phyloP scores from a whole-genome alignment of 106 monocot genomes.

The Posidonia australis region DNA sequence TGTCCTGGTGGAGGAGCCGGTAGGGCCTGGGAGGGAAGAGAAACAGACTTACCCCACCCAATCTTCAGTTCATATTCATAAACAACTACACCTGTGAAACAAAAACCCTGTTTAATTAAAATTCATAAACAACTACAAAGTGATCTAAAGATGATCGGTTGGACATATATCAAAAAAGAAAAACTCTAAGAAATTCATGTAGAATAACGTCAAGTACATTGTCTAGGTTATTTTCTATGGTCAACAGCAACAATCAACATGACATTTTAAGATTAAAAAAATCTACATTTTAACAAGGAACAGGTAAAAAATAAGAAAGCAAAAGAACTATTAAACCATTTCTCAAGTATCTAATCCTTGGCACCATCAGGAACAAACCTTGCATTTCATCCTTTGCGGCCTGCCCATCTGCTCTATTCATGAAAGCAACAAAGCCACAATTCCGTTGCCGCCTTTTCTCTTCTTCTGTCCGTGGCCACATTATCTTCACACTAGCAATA shows the following conservation, averaged over 20 bases:
- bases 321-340: not conserved
- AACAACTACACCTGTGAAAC: conserved; percentile 66
- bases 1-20: conserved; percentile 99
- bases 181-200: too few relatives aligned
- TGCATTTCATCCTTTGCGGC: conserved; percentile 99
- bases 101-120: too few relatives aligned
- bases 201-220: too few relatives aligned
- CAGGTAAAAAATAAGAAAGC: not conserved
- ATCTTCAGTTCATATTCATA: conserved; percentile 99
- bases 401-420: conserved; percentile 95
- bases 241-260: too few relatives aligned
- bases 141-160: too few relatives aligned
- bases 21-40: conserved; percentile 94
- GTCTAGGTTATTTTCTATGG: too few relatives aligned
- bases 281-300: not conserved
- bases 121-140: too few relatives aligned
- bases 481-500: conserved; percentile 99
- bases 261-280: not conserved
- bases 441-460: conserved; percentile 86
- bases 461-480: conserved; percentile 99
- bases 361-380: conserved; percentile 29
- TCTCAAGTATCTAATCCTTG: not conserved
- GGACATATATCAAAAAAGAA: too few relatives aligned
- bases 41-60: conserved; percentile 99
- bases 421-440: conserved; percentile 99